Percentiles rank a stretch among this genome's conserved stretches.
Evolutionary conservation across 805 yeast genomes (phyloP).

Genomic region (Sungouiozyma intestinalis): DNA sequence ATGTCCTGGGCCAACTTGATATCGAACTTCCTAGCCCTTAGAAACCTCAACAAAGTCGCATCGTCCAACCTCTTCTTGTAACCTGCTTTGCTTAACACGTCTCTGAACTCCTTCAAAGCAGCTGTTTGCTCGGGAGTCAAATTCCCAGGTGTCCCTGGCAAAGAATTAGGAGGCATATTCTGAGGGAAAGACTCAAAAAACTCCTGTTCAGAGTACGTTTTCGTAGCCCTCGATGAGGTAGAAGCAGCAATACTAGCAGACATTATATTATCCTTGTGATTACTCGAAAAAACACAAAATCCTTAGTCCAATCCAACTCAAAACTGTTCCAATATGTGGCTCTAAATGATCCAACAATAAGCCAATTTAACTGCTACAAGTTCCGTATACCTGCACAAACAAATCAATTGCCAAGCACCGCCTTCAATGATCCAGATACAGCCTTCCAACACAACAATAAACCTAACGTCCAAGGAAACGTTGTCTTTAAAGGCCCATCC

Average conservation of each 20-base stretch:
- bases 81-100: conserved; percentile 49
- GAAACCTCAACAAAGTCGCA: conserved; percentile 71
- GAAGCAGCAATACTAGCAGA: neutral
- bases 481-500: no score
- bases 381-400: no score
- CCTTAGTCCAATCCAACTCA: no score
- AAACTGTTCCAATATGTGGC: no score
- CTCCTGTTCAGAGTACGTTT: conserved; percentile 14
- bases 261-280: no score
- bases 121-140: conserved; percentile 58
- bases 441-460: no score
- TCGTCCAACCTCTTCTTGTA: conserved; percentile 77
- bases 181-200: conserved; percentile 58
- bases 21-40: conserved; percentile 93
- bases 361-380: no score
- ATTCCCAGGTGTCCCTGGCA: conserved; percentile 75
- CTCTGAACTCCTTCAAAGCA: conserved; percentile 48
- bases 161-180: conserved; percentile 46
- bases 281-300: no score
- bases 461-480: no score
- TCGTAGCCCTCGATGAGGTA: neutral
- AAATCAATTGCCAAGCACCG: no score
- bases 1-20: conserved; percentile 65
- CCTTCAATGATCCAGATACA: no score
- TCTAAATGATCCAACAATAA: no score